Base-by-base conservation (phyloP, 2,329 filamentous ascomycete species). In the Sporothrix dimorphospora region DNA sequence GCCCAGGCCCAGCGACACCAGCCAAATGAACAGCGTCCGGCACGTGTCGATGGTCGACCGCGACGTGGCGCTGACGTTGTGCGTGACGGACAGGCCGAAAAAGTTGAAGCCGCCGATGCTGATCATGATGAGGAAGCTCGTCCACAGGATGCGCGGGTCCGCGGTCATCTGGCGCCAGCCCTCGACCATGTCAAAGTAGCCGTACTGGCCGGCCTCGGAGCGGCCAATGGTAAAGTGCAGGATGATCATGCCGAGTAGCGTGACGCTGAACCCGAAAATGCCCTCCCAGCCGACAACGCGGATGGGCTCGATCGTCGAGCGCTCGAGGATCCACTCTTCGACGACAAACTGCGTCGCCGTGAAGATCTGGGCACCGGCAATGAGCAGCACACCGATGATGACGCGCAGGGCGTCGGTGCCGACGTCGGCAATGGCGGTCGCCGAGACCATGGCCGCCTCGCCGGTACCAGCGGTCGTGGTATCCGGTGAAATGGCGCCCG, bases 31-130 rank as follows among this genome's bases (percentile, higher is more conserved):
- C 0, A 99, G 88, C 0, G 96, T 99, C 53, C 95, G 90, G 85
- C 94, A 98, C 0, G 96, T 99, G 81, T 99, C 96, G 77, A 99
- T 98, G 42, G 95, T 98, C 42, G 94, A 97, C 74, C 96, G 90
- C 1, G 95, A 94, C 0, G 96, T 99, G 12, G 96, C 96, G 75
- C 92, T 97, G 76, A 99, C 94, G 74, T 83, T 90, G 73, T 93
- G 90, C 0, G 96, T 99, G 9, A 99, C 95, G 0, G 93, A 96
- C 11, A 99, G 88, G 8, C 96, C 96, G 81, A 99, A 99, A 85
- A 97, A 99, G 83, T 99, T 99, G 88, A 98, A 99, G 70, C 95
- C 94, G 92, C 95, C 95, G 77, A 99, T 99, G 78, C 94, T 97
- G 76, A 99, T 87, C 96, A 99, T 99, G 80, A 98, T 98, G 72